Conservation (phyloP, 768 basidiomycete genomes). For the Mycena vulgaris region DNA sequence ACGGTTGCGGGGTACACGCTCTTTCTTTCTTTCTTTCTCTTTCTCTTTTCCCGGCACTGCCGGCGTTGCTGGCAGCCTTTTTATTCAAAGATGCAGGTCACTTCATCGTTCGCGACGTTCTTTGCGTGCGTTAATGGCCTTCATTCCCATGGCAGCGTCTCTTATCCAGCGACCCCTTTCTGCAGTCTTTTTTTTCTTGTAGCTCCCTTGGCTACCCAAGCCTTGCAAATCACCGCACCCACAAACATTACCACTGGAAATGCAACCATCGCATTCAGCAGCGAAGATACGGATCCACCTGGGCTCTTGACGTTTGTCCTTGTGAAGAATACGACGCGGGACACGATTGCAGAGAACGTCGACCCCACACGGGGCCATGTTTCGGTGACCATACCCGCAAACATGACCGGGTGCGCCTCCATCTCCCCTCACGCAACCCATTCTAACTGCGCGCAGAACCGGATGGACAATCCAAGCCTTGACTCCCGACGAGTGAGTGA, state of each 20-base stretch:
- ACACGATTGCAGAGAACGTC: not conserved
- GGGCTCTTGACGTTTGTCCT: conserved; percentile 20
- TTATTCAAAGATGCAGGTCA: conserved; percentile 37
- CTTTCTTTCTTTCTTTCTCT: conserved; percentile 21
- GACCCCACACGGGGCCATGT: not conserved
- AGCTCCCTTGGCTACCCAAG: conserved; percentile 29
- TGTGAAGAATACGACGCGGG: conserved; percentile 8
- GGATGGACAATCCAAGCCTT: conserved; percentile 28
- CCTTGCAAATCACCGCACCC: conserved; percentile 28
- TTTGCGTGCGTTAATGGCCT: conserved; percentile 29
- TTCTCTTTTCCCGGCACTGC: conserved; percentile 28
- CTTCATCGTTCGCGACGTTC: conserved; percentile 33
- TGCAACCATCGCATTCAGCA: conserved; percentile 18
- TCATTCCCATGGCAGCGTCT: not conserved
- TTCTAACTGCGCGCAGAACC: not conserved
- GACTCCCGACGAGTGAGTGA: conserved; percentile 9
- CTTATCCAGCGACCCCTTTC: not conserved
- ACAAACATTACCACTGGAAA: conserved; percentile 21
- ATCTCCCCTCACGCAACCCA: not conserved
- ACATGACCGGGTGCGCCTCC: conserved; percentile 29
- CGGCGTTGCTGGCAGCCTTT: conserved; percentile 41
- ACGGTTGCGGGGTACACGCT: conserved; percentile 28
- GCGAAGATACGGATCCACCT: not conserved
- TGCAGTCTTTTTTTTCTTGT: conserved; percentile 32
- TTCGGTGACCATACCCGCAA: conserved; percentile 13